Evolutionary conservation across 2,329 filamentous ascomycete species (phyloP).

Genomic region (Colletotrichum spaethianum): DNA sequence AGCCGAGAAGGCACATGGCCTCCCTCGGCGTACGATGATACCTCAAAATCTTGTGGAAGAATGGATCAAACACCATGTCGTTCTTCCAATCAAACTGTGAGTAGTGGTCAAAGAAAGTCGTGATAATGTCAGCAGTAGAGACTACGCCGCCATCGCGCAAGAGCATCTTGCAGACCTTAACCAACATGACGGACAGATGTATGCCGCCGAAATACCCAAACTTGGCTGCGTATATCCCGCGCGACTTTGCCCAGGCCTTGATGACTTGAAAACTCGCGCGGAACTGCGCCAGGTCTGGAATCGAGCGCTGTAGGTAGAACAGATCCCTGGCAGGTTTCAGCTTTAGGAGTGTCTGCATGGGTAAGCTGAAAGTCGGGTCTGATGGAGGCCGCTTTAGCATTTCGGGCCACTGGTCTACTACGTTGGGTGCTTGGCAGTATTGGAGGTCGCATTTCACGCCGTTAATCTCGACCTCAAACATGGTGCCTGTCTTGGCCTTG

Average conservation of each 20-base stretch:
- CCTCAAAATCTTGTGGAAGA: slow-evolving; percentile 66
- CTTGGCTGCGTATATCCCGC: slow-evolving; percentile 75
- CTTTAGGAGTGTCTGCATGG: slow-evolving; percentile 70
- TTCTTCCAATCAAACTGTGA: slow-evolving; percentile 71
- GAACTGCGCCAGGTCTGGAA: slow-evolving; percentile 72
- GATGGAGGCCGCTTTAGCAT: slow-evolving; percentile 62
- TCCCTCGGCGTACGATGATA: slow-evolving; percentile 72
- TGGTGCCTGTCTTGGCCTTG: slow-evolving; percentile 71
- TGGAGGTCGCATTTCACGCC: slow-evolving; percentile 75
- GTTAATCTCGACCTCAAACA: slow-evolving; percentile 74
- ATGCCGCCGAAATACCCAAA: slow-evolving; percentile 78
- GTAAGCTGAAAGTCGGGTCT: slow-evolving; percentile 69
- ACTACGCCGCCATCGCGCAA: slow-evolving; percentile 52
- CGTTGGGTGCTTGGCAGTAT: slow-evolving; percentile 67
- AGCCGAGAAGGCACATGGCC: slow-evolving; percentile 74
- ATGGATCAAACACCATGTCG: slow-evolving; percentile 70
- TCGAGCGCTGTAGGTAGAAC: slow-evolving; percentile 70
- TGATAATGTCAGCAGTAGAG: slow-evolving; percentile 66
- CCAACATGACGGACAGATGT: slow-evolving; percentile 74
- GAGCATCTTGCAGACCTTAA: slow-evolving; percentile 71
- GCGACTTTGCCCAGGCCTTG: slow-evolving; percentile 72
- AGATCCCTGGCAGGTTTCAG: slow-evolving; percentile 76
- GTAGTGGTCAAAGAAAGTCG: slow-evolving; percentile 76
- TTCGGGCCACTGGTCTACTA: slow-evolving; percentile 57
- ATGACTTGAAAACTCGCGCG: slow-evolving; percentile 71